Conservation (phyloP, 2,329 filamentous ascomycete species). For the Trichoderma sp. region DNA sequence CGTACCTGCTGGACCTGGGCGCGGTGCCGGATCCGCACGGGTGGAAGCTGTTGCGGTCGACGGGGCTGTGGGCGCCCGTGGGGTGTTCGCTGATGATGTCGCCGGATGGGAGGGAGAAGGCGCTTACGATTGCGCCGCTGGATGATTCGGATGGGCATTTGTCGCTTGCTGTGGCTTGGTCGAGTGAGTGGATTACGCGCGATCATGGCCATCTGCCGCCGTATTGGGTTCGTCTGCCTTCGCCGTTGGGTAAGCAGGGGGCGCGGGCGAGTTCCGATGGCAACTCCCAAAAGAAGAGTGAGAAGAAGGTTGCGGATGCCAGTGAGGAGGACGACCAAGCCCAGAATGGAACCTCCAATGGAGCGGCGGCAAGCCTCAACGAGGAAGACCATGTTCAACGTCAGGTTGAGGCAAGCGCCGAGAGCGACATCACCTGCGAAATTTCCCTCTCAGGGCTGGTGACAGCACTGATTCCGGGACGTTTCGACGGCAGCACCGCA, state of each 20-base stretch:
- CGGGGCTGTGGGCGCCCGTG: constrained; percentile 62
- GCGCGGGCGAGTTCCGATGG: neutral
- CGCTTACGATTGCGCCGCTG: constrained; percentile 56
- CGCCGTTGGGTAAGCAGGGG: constrained; percentile 31
- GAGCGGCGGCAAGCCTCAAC: constrained; percentile 16
- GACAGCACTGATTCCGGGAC: constrained; percentile 48
- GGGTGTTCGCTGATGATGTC: constrained; percentile 60
- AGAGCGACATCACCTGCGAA: constrained; percentile 49
- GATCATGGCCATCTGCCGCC: constrained; percentile 57
- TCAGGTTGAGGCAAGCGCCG: constrained; percentile 36
- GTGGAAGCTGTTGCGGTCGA: constrained; percentile 58
- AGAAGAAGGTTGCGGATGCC: constrained; percentile 9
- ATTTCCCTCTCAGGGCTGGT: constrained; percentile 52
- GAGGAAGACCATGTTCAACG: constrained; percentile 43
- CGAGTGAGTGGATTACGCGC: constrained; percentile 55
- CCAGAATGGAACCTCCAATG: constrained; percentile 10
- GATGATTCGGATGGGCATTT: constrained; percentile 64
- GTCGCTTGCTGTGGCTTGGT: constrained; percentile 60
- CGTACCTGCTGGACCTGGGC: constrained; percentile 64
- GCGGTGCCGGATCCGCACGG: constrained; percentile 62
- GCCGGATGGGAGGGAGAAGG: constrained; percentile 52
- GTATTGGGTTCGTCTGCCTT: constrained; percentile 59
- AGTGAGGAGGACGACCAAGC: constrained; percentile 12
- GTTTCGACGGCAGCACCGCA: constrained; percentile 34
- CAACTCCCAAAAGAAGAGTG: neutral